phyloP scores from a whole-genome alignment of 2,329 filamentous ascomycete species.

The Exophiala phaeomuriformis region DNA sequence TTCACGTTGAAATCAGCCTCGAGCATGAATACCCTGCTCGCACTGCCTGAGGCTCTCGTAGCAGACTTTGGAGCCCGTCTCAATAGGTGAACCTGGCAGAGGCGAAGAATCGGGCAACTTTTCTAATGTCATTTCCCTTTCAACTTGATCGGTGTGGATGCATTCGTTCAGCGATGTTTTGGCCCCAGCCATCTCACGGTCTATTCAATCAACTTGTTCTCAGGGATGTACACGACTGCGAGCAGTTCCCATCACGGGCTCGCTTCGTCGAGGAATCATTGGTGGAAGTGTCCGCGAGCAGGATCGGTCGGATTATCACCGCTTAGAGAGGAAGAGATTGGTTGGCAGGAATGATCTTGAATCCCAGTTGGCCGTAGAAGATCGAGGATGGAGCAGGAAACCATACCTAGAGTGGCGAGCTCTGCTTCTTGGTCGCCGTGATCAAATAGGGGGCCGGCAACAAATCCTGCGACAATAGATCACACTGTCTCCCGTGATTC shows the following conservation, averaged over 20 bases:
- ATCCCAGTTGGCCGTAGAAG: neutral
- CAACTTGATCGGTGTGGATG: neutral
- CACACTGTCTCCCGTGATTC: conserved; percentile 17
- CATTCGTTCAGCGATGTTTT: neutral
- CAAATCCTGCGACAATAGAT: conserved; percentile 3
- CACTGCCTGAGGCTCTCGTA: no score
- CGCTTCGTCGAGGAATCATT: neutral
- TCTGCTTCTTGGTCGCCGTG: neutral
- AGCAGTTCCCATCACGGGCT: conserved; percentile 16
- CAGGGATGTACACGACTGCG: neutral
- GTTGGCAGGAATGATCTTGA: conserved; percentile 17
- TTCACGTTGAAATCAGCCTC: neutral
- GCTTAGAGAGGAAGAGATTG: neutral
- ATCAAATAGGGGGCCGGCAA: neutral
- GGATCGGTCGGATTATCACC: conserved; percentile 12
- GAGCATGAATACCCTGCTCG: no score
- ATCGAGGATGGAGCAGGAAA: conserved; percentile 1
- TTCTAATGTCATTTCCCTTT: neutral
- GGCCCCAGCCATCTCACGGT: neutral
- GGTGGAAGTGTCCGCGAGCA: conserved; percentile 1
- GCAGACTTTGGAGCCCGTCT: neutral
- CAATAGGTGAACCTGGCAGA: neutral
- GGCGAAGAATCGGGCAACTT: neutral
- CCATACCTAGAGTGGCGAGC: conserved; percentile 13
- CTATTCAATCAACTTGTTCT: neutral